Percentiles rank a stretch among this genome's conserved stretches.
These are phyloP conservation scores for Luffa aegyptiaca DNA, from an alignment of 306 rosid genomes.

Conservation along the genomic window DNA sequence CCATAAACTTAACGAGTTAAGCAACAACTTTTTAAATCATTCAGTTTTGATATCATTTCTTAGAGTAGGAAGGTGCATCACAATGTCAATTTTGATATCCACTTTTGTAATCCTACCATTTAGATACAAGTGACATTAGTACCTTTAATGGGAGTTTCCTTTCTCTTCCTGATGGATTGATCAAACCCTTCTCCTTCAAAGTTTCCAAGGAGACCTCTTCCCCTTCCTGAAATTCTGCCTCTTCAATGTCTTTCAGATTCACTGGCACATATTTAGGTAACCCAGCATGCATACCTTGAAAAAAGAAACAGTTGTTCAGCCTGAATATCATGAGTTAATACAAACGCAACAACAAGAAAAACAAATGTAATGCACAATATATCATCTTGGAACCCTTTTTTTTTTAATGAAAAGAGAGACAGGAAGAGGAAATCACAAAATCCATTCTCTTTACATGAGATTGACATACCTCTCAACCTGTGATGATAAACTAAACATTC, in stretches of 20 bases:
- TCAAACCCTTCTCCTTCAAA: conserved; percentile 62
- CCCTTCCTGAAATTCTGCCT: conserved; percentile 73
- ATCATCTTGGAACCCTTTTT: not conserved
- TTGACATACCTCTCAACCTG: not conserved
- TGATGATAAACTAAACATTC: not conserved
- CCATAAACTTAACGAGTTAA: not conserved
- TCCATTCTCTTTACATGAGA: not conserved
- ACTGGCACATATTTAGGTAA: conserved; percentile 81
- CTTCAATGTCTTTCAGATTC: conserved; percentile 77
- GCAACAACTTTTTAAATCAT: no score
- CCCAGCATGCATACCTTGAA: conserved; percentile 79
- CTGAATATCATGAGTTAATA: not conserved
- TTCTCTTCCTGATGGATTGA: conserved; percentile 93
- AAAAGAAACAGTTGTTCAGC: not conserved
- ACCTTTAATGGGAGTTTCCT: conserved; percentile 88
- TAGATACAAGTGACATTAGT: conserved; percentile 14
- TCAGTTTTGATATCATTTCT: not conserved
- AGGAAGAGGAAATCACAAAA: not conserved
- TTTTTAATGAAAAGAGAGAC: not conserved
- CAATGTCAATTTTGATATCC: not conserved
- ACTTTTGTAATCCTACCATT: not conserved
- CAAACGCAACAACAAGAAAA: not conserved
- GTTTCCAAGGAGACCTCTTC: conserved; percentile 83
- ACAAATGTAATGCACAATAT: not conserved
- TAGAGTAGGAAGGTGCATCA: not conserved